phyloP scores from a whole-genome alignment of 2,329 filamentous ascomycete genomes.

The Pseudogymnoascus sp. region DNA sequence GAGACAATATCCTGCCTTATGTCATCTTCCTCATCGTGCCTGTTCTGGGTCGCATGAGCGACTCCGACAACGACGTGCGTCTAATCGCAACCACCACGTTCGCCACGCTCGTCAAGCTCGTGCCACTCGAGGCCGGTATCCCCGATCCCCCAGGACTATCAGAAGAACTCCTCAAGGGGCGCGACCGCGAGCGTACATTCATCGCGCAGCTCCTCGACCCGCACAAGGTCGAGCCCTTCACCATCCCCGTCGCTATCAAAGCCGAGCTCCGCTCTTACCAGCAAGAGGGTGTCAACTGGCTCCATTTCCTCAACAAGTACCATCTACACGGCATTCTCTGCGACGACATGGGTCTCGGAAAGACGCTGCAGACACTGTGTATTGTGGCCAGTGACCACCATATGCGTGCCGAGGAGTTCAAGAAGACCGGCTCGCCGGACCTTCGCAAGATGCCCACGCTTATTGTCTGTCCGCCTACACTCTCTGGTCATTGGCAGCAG shows the following conservation, averaged over 20 bases:
- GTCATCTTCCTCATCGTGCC: conserved; percentile 98
- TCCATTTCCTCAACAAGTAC: conserved; percentile 95
- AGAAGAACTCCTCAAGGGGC: conserved; percentile 75
- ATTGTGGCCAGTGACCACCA: conserved; percentile 98
- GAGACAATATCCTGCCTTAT: conserved; percentile 89
- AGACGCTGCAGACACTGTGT: conserved; percentile 93
- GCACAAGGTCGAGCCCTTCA: conserved; percentile 91
- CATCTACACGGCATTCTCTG: conserved; percentile 97
- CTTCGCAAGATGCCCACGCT: conserved; percentile 76
- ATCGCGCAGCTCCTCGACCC: conserved; percentile 93
- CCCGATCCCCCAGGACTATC: conserved; percentile 92
- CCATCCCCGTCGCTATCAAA: conserved; percentile 94
- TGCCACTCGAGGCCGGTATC: conserved; percentile 93
- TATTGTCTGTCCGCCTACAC: conserved; percentile 90
- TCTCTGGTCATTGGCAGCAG: conserved; percentile 98
- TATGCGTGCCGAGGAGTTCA: conserved; percentile 81
- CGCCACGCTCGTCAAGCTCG: conserved; percentile 91
- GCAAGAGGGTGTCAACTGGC: conserved; percentile 97
- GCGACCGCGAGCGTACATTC: conserved; percentile 91
- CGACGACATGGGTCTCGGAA: conserved; percentile 98
- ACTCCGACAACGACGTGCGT: conserved; percentile 92
- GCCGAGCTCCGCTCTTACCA: conserved; percentile 94
- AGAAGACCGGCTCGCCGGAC: conserved; percentile 72
- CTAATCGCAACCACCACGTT: conserved; percentile 95
- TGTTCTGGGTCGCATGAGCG: conserved; percentile 94